A percentile compares a stretch with the other conserved stretches of the same genome.
Conservation (phyloP, 2,329 filamentous ascomycete genomes). For the Apiospora pterosperma region DNA sequence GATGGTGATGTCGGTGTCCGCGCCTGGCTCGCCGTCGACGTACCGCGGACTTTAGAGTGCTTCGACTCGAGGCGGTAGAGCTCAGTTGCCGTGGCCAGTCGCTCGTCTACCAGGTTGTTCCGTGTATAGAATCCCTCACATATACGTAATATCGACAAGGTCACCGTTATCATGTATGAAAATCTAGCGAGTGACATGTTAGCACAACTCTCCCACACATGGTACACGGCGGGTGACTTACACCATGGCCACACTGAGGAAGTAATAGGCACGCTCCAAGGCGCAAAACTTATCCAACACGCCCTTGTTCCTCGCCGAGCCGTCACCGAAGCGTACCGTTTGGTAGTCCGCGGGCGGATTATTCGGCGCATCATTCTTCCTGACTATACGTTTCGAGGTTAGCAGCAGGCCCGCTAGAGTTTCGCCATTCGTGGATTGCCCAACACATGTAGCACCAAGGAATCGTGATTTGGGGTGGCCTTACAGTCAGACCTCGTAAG, state of each 20-base stretch:
- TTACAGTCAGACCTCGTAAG: slow-evolving; percentile 23
- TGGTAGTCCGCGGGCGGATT: slow-evolving; percentile 18
- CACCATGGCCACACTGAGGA: slow-evolving; percentile 27
- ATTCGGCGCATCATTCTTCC: slow-evolving; percentile 10
- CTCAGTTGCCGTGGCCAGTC: slow-evolving; percentile 19
- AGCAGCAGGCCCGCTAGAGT: not conserved
- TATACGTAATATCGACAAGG: slow-evolving; percentile 25
- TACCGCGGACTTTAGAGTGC: slow-evolving; percentile 10
- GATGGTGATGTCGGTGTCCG: slow-evolving; percentile 3
- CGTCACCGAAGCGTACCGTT: slow-evolving; percentile 29
- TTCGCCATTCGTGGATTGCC: not conserved
- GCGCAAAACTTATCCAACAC: slow-evolving; percentile 26
- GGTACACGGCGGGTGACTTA: slow-evolving; percentile 16
- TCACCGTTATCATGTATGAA: slow-evolving; percentile 24
- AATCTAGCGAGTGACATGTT: slow-evolving; percentile 16
- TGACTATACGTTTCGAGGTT: slow-evolving; percentile 4
- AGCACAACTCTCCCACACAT: not conserved
- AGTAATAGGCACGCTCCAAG: slow-evolving; percentile 30
- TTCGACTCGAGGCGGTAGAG: slow-evolving; percentile 22
- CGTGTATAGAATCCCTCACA: slow-evolving; percentile 25
- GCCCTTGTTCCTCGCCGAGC: slow-evolving; percentile 17
- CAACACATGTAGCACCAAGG: not conserved
- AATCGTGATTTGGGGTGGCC: not conserved
- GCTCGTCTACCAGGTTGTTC: slow-evolving; percentile 19
- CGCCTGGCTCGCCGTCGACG: slow-evolving; percentile 11